Evolutionary conservation across 768 basidiomycete species (phyloP).

Genomic region (Mycena rosella): DNA sequence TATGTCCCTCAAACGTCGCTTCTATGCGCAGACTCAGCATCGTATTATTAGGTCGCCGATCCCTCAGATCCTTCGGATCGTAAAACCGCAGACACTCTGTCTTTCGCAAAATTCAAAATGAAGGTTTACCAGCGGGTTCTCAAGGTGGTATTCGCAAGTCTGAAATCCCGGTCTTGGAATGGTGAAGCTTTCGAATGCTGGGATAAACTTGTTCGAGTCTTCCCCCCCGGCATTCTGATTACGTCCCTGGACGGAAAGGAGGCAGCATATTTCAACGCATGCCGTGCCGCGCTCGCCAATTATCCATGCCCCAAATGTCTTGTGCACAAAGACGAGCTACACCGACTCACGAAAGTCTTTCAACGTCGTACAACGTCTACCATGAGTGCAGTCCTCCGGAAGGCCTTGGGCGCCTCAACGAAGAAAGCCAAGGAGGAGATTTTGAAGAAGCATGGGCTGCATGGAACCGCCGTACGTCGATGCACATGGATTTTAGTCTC

Average conservation of each 20-base stretch:
- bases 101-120: slow-evolving; percentile 44
- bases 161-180: slow-evolving; percentile 37
- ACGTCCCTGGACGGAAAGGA: slow-evolving; percentile 48
- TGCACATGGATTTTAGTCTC: too few relatives aligned
- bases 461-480: too few relatives aligned
- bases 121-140: slow-evolving; percentile 48
- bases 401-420: too few relatives aligned
- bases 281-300: slow-evolving; percentile 41
- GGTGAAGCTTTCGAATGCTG: slow-evolving; percentile 42
- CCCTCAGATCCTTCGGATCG: slow-evolving; percentile 40
- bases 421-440: too few relatives aligned
- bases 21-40: background rate
- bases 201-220: slow-evolving; percentile 25
- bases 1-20: slow-evolving; percentile 30
- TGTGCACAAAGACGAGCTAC: slow-evolving; percentile 34
- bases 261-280: slow-evolving; percentile 41
- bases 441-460: too few relatives aligned
- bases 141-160: slow-evolving; percentile 33
- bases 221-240: slow-evolving; percentile 46
- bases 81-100: slow-evolving; percentile 33
- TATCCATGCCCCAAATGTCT: slow-evolving; percentile 42
- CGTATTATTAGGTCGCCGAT: slow-evolving; percentile 39
- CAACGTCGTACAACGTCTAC: slow-evolving; percentile 32
- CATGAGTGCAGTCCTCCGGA: slow-evolving; percentile 42
- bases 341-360: slow-evolving; percentile 33